phyloP scores from a whole-genome alignment of 352 stramenopile genomes.

The Thalassiosira hispida region DNA sequence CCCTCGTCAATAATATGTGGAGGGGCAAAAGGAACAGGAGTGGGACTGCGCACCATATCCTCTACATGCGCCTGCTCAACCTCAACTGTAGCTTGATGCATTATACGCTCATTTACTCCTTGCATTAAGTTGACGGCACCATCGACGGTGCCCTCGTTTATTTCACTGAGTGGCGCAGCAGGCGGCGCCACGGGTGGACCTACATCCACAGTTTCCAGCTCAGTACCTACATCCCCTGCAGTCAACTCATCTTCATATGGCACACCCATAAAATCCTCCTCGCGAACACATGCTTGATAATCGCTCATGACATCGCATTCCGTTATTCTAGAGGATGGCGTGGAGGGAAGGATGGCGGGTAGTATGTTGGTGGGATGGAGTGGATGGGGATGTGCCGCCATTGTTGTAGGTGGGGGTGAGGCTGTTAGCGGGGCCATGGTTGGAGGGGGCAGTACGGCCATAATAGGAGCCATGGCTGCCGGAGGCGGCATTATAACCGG shows the following conservation, averaged over 20 bases:
- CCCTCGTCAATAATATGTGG: not conserved
- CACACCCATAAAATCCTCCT: conserved; percentile 31
- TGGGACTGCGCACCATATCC: not conserved
- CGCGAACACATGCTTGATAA: conserved; percentile 26
- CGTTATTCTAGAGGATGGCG: conserved; percentile 23
- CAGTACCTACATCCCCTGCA: no score
- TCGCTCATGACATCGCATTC: conserved; percentile 48
- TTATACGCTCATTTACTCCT: no score
- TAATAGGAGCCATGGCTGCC: not conserved
- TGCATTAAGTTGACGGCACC: no score
- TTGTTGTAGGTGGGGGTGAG: not conserved
- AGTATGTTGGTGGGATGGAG: conserved; percentile 5
- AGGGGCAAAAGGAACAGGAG: not conserved
- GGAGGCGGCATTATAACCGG: not conserved
- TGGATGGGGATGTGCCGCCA: not conserved
- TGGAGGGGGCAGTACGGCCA: not conserved
- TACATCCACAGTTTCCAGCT: no score
- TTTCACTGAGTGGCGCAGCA: no score
- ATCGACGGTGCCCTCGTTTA: no score
- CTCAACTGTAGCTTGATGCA: no score
- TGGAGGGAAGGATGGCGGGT: conserved; percentile 12
- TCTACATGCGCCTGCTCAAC: no score
- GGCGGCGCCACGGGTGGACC: no score
- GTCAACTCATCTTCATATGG: no score
- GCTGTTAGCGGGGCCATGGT: not conserved